A percentile compares a stretch with the other conserved stretches of the same genome.
Evolutionary conservation across 164 flowering plant genomes (phyloP).

Genomic region (Pachysandra terminalis): DNA sequence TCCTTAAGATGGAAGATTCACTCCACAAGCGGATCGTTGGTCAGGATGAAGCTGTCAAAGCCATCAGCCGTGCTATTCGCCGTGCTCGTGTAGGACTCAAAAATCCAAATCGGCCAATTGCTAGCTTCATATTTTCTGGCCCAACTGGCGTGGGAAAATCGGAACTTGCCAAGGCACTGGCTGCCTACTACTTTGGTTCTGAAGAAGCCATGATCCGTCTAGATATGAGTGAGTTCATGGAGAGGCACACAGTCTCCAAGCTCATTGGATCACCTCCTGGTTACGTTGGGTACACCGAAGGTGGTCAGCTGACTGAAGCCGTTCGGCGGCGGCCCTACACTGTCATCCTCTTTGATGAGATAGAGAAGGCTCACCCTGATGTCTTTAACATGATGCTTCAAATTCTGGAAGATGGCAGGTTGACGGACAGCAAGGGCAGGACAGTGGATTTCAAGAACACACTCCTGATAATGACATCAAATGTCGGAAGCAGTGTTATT

Average conservation of each 20-base stretch:
- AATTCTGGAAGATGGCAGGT: conserved; percentile 33
- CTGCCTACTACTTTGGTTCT: conserved; percentile 29
- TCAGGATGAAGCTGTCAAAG: conserved; percentile 37
- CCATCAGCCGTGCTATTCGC: conserved; percentile 32
- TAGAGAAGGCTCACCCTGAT: conserved; percentile 38
- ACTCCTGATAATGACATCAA: conserved; percentile 34
- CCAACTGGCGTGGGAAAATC: conserved; percentile 51
- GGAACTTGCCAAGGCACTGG: conserved; percentile 34
- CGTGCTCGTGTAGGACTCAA: conserved; percentile 35
- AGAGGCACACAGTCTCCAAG: conserved; percentile 12
- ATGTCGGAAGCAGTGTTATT: conserved; percentile 25
- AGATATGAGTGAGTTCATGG: conserved; percentile 43
- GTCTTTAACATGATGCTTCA: conserved; percentile 35
- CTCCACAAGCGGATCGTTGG: conserved; percentile 26
- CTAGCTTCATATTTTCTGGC: conserved; percentile 37
- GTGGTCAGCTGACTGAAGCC: conserved; percentile 36
- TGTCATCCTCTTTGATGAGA: conserved; percentile 34
- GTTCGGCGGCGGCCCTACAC: conserved; percentile 27
- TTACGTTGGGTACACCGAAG: conserved; percentile 30
- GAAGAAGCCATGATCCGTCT: conserved; percentile 33
- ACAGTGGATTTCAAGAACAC: conserved; percentile 36
- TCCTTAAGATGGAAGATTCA: conserved; percentile 27
- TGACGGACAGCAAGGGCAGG: conserved; percentile 34
- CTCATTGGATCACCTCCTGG: conserved; percentile 40
- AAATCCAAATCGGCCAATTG: conserved; percentile 34